Evolutionary conservation across 495 filamentous ascomycete species (phyloP), one percentile per base, ranked within the genome.

Genomic region (Penicillium tannophilum): DNA sequence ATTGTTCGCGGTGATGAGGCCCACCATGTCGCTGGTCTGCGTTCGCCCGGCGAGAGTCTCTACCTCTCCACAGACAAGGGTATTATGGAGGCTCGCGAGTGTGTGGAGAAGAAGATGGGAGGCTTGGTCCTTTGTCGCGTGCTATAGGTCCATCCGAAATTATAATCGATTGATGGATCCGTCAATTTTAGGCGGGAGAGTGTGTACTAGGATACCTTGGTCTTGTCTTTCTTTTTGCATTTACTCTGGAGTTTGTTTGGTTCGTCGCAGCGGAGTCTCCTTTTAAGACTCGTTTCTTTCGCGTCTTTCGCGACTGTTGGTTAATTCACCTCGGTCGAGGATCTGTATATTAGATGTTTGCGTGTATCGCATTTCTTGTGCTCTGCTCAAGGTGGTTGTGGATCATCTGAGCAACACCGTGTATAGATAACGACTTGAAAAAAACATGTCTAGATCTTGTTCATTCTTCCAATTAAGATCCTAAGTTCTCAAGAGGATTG

Each of bases 31-130:
- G 82, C 82, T 68, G 91, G 91, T 5, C 61, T 98, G 65, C 87
- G 81, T 57, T 83, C 81, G 31, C 80, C 93, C 0, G 95, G 94
- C 52, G 94, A 98, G 84, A 85, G 82, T 67, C 65, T 98, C 65
- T 93, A 92, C 70, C 62, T 98, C 54, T 82, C 74, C 30, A 97
- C 92, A 42, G 88, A 91, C 75, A 72, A 74, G 52, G 94, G 94
- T 10, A 81, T 97, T 17, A 63, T 97, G 73, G 95, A 98, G 79
- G 78, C 84, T 28, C 83, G 94, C 67, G 91, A 98, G 73, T 94
- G 91, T 63, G 78, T 95, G 59, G 88, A 90, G 79, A 88, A 86
- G 80, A 91, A 86, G 75, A 72, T 91, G 28, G 94, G 94, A 20
- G 94, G 94, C 8, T 72, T 94, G 82, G 76, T 92, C 63, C 67